Conservation (phyloP, 2,329 filamentous ascomycete species). For the Colletotrichum melonis region DNA sequence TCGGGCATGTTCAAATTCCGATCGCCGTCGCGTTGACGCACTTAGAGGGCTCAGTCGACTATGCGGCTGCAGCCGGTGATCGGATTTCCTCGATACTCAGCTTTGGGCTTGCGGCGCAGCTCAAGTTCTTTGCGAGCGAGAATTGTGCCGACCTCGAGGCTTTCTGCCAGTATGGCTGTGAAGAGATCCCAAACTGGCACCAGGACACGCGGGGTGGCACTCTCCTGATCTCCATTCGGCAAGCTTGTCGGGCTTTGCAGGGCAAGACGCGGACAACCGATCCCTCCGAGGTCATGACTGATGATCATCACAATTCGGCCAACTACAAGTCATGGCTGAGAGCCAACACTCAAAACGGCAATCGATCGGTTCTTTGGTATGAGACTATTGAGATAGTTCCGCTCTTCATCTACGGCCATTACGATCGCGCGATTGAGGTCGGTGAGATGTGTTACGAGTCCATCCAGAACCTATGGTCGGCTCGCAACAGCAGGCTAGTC, state of each 20-base stretch:
- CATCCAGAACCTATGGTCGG: constrained; percentile 66
- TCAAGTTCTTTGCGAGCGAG: constrained; percentile 77
- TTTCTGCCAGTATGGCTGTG: constrained; percentile 77
- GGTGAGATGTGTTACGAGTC: constrained; percentile 62
- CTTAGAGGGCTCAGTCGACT: constrained; percentile 75
- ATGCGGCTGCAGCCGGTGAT: constrained; percentile 75
- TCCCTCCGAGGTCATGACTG: constrained; percentile 70
- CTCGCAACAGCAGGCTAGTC: constrained; percentile 66
- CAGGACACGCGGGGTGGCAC: constrained; percentile 78
- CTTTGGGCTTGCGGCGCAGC: constrained; percentile 73
- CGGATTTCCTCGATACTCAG: constrained; percentile 78
- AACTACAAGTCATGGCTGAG: constrained; percentile 70
- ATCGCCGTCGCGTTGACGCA: constrained; percentile 67
- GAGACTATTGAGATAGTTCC: constrained; percentile 73
- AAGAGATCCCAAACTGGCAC: constrained; percentile 80
- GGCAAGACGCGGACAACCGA: constrained; percentile 73
- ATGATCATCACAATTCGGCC: constrained; percentile 71
- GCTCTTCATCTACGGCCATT: constrained; percentile 72
- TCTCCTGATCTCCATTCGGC: constrained; percentile 73
- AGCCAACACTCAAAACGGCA: constrained; percentile 66
- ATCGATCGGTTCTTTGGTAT: constrained; percentile 75
- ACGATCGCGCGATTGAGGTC: constrained; percentile 67
- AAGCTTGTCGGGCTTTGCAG: constrained; percentile 76
- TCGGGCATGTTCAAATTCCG: constrained; percentile 77
- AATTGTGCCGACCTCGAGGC: constrained; percentile 76